phyloP scores from a whole-genome alignment of 305 asterid species.

The Fraxinus nigra region DNA sequence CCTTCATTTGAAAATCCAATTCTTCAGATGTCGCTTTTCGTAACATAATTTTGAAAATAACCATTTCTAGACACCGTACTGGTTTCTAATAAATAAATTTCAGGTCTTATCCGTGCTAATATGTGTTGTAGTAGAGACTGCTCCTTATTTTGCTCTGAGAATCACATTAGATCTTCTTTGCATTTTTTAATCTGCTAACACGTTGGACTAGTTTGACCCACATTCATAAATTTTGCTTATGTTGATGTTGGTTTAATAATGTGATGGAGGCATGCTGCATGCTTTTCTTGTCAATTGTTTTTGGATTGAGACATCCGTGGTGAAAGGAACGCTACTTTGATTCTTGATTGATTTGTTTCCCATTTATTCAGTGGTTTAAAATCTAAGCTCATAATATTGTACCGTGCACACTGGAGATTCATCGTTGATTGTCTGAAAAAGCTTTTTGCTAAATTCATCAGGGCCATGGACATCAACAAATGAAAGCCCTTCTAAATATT shows the following conservation, averaged over 20 bases:
- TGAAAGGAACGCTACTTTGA: not conserved
- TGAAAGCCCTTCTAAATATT: not conserved
- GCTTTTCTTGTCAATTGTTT: not conserved
- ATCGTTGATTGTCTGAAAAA: not conserved
- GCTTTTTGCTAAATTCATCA: not conserved
- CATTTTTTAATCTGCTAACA: not conserved
- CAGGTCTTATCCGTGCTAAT: not conserved
- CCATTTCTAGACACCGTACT: not conserved
- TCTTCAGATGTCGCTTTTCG: not conserved
- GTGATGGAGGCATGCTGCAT: not conserved
- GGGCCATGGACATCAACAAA: not conserved
- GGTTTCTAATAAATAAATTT: not conserved
- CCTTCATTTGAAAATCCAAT: not conserved
- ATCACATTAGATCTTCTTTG: not conserved
- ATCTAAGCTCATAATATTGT: not conserved
- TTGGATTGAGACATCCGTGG: not conserved
- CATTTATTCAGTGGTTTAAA: not conserved
- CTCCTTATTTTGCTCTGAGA: not conserved
- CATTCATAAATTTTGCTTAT: not conserved
- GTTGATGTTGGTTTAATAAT: not conserved
- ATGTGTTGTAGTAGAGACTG: not conserved
- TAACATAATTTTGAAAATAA: not conserved
- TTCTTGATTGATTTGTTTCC: not conserved
- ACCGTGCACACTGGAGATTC: not conserved
- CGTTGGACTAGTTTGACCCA: not conserved